A percentile compares a stretch with the other conserved stretches of the same genome.
Conservation (phyloP, 306 rosid species). For the Psophocarpus tetragonolobus region DNA sequence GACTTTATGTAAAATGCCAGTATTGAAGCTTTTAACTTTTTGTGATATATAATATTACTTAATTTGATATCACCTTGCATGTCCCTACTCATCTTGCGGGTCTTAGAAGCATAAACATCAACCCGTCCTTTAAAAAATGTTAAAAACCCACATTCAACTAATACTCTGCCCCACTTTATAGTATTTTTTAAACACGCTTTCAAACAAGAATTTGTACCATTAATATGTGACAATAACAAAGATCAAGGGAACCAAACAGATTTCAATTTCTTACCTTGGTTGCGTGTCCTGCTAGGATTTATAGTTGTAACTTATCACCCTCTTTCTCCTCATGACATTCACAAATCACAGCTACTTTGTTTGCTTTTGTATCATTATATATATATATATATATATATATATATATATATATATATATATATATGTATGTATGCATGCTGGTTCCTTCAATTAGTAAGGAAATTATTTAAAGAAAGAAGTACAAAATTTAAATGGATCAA, state of each 20-base stretch:
- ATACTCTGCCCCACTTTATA: background rate
- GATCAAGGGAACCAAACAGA: background rate
- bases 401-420: no score
- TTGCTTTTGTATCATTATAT: background rate
- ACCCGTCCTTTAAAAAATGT: background rate
- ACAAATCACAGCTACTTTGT: background rate
- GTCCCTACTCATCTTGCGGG: background rate
- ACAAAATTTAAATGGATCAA: no score
- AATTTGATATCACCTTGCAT: background rate
- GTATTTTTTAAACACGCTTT: background rate
- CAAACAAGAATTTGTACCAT: background rate
- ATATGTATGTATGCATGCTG: no score
- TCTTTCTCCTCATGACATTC: background rate
- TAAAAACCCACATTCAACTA: conserved; percentile 5
- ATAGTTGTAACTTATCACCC: background rate
- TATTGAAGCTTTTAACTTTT: background rate
- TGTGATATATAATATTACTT: background rate
- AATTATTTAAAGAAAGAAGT: no score
- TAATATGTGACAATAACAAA: background rate
- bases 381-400: no score
- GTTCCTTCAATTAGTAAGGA: background rate
- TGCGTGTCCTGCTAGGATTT: background rate
- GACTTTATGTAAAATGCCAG: background rate
- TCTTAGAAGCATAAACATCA: conserved; percentile 4
- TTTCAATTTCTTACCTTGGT: background rate